Evolutionary conservation across 2,329 filamentous ascomycete species (phyloP).

Genomic region (Pseudogymnoascus sp.): DNA sequence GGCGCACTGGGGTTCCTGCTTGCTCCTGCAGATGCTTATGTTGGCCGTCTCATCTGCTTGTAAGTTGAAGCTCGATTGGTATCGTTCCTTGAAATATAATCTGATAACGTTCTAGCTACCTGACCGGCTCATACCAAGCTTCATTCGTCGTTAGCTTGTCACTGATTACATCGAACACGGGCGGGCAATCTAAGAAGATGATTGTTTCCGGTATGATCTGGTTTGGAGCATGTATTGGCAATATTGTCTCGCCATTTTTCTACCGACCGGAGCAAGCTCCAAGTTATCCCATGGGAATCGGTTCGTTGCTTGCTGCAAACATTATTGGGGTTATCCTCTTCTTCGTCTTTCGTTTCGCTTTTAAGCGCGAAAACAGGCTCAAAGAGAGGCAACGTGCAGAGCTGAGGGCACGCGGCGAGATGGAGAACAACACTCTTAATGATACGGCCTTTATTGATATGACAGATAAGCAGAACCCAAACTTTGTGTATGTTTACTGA

Average conservation of each 20-base stretch:
- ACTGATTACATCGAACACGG: constrained; percentile 45
- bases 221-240: constrained; percentile 52
- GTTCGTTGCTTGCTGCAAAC: constrained; percentile 36
- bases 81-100: background rate
- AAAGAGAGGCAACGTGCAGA: constrained; percentile 24
- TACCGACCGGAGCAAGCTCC: constrained; percentile 45
- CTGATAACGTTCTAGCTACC: constrained; percentile 37
- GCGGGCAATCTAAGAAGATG: constrained; percentile 43
- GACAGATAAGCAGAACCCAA: constrained; percentile 21
- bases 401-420: constrained; percentile 4
- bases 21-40: constrained; percentile 41
- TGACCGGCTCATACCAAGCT: constrained; percentile 23
- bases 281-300: constrained; percentile 35
- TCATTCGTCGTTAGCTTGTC: constrained; percentile 40
- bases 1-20: constrained; percentile 52
- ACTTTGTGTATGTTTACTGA: constrained; percentile 21
- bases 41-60: constrained; percentile 50
- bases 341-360: constrained; percentile 33
- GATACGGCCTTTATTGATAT: constrained; percentile 24
- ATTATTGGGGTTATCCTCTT: constrained; percentile 34
- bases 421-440: constrained; percentile 26
- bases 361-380: constrained; percentile 34
- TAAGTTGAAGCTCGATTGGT: constrained; percentile 20
- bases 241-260: constrained; percentile 56
- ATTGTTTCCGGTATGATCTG: constrained; percentile 49